Evolutionary conservation across 495 filamentous ascomycete genomes (phyloP).

Genomic region (Podospora pseudocomata): DNA sequence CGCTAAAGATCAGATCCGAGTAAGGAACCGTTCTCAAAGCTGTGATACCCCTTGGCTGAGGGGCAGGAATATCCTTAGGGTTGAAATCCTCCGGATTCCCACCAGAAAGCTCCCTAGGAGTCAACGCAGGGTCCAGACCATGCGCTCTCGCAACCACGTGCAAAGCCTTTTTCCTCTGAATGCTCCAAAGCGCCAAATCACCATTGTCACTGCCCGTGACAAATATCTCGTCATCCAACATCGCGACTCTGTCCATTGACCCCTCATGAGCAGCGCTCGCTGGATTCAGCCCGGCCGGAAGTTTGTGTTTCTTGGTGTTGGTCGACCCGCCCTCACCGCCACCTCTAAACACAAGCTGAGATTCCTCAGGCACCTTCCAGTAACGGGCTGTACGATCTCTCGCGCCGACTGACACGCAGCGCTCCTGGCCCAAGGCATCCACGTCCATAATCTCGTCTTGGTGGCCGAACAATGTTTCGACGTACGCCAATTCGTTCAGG

Average conservation of each 20-base stretch:
- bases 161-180: constrained; percentile 94
- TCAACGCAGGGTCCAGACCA: constrained; percentile 68
- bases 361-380: constrained; percentile 96
- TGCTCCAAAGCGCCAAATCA: constrained; percentile 76
- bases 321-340: constrained; percentile 49
- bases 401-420: constrained; percentile 82
- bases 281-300: constrained; percentile 32
- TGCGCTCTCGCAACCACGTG: constrained; percentile 76
- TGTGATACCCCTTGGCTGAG: constrained; percentile 83
- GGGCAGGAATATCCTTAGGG: constrained; percentile 51
- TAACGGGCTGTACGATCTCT: constrained; percentile 88
- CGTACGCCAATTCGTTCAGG: constrained; percentile 77
- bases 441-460: constrained; percentile 85
- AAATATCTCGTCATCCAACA: constrained; percentile 85
- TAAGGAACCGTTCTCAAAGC: constrained; percentile 81
- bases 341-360: constrained; percentile 90
- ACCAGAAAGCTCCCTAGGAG: constrained; percentile 62
- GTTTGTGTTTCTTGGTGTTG: constrained; percentile 50
- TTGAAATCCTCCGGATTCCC: constrained; percentile 53
- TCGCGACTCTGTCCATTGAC: constrained; percentile 82
- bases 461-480: constrained; percentile 95
- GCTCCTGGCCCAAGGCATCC: constrained; percentile 75
- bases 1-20: constrained; percentile 80
- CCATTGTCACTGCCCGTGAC: constrained; percentile 93
- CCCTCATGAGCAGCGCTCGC: constrained; percentile 61